Evolutionary conservation across 2,329 filamentous ascomycete genomes (phyloP).

Genomic region (Westerdykella ornata): DNA sequence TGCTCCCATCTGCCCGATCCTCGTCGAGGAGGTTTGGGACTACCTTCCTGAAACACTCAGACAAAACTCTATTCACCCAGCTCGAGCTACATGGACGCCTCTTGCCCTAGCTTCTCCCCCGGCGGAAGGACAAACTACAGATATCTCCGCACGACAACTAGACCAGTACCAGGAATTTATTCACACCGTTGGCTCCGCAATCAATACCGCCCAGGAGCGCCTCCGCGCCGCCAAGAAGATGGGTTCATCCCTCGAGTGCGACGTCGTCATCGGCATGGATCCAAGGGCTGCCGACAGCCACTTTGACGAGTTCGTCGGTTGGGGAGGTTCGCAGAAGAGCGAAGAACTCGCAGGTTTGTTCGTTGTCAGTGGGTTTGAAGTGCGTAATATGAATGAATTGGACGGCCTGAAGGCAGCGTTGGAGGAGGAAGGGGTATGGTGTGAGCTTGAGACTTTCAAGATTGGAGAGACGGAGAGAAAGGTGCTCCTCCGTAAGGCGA

Average conservation of each 20-base stretch:
- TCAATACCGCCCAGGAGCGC: constrained; percentile 69
- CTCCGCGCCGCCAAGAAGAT: constrained; percentile 65
- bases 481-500: constrained; percentile 40
- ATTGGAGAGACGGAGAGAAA: constrained; percentile 28
- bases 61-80: constrained; percentile 21
- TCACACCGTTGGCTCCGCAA: constrained; percentile 52
- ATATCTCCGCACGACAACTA: constrained; percentile 12
- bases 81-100: constrained; percentile 16
- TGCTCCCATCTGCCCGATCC: constrained; percentile 69
- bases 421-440: constrained; percentile 31
- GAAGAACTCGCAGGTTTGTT: constrained; percentile 37
- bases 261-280: constrained; percentile 52
- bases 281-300: background rate
- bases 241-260: constrained; percentile 74
- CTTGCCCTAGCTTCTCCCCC: constrained; percentile 9
- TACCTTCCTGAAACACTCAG: constrained; percentile 62
- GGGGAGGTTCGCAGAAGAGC: too few relatives aligned
- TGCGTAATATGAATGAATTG: constrained; percentile 7
- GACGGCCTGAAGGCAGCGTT: constrained; percentile 8
- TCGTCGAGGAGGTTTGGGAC: constrained; percentile 85
- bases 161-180: constrained; percentile 32
- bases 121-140: constrained; percentile 3
- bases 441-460: constrained; percentile 3
- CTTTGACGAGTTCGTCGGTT: background rate
- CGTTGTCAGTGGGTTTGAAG: constrained; percentile 38